phyloP scores from a whole-genome alignment of 31 red algal genomes.

The Pterothamnion heteromorphum region DNA sequence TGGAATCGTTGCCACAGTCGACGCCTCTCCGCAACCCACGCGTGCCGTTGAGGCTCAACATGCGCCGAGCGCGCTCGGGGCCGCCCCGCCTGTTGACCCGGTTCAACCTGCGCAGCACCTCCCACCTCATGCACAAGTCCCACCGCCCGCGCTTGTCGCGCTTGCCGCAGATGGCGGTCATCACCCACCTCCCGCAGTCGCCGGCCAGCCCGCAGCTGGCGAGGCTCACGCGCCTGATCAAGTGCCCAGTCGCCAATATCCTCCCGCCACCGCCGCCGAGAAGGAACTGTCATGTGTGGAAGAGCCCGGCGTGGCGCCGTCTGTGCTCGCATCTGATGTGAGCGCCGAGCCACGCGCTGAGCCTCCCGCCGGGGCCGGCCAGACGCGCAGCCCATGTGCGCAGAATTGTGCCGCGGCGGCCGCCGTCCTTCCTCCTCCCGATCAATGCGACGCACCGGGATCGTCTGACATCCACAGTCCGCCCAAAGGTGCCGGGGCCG shows the following conservation, averaged over 20 bases:
- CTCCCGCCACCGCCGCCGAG: neutral
- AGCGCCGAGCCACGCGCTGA: no score
- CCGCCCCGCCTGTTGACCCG: neutral
- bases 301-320: neutral
- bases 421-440: no score
- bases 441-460: no score
- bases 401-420: no score
- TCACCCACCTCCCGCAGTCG: neutral
- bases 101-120: neutral
- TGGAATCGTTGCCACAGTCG: neutral
- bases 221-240: neutral
- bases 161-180: neutral
- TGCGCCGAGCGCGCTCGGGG: neutral
- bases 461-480: no score
- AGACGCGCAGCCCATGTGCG: no score
- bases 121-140: neutral
- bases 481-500: no score
- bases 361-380: no score
- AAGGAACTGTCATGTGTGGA: neutral
- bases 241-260: neutral
- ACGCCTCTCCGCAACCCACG: neutral
- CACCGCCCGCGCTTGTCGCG: neutral
- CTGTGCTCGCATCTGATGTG: no score
- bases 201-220: neutral
- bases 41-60: neutral